These are phyloP conservation scores for Strobilomyces confusus DNA, from an alignment of 768 basidiomycete species.

Conservation along the genomic window DNA sequence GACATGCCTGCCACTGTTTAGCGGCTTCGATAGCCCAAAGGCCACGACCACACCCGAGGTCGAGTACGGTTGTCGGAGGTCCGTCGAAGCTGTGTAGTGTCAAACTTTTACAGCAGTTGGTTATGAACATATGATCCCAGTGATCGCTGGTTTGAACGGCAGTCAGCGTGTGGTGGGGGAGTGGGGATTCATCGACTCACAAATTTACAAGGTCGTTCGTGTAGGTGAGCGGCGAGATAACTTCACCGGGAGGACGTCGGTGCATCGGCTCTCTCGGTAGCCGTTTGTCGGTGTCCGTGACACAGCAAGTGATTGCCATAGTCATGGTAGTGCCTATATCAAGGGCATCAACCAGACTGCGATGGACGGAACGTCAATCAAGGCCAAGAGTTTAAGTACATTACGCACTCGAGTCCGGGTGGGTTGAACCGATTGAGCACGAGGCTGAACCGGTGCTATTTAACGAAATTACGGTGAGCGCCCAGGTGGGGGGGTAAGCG, in stretches of 20 bases:
- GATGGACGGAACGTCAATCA: conserved; percentile 11
- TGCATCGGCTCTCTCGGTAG: conserved; percentile 38
- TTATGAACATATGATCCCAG: conserved; percentile 68
- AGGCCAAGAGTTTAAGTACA: conserved; percentile 10
- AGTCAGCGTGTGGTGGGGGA: background rate
- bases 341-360: conserved; percentile 24
- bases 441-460: conserved; percentile 13
- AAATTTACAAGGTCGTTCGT: conserved; percentile 48
- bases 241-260: conserved; percentile 43
- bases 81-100: conserved; percentile 52
- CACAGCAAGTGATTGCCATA: conserved; percentile 10
- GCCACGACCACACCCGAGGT: conserved; percentile 70
- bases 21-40: conserved; percentile 71
- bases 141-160: conserved; percentile 48
- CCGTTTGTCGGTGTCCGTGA: conserved; percentile 45
- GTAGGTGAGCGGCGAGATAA: conserved; percentile 56
- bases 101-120: conserved; percentile 42
- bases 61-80: conserved; percentile 53
- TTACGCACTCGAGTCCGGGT: conserved; percentile 21
- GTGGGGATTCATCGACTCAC: conserved; percentile 35
- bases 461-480: conserved; percentile 5
- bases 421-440: conserved; percentile 7
- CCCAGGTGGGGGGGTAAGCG: conserved; percentile 17
- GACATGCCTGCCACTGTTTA: conserved; percentile 57
- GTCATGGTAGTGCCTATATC: conserved; percentile 21